Evolutionary conservation across 495 filamentous ascomycete genomes (phyloP), one percentile per base, ranked within the genome.

Genomic region (Xeromyces bisporus): DNA sequence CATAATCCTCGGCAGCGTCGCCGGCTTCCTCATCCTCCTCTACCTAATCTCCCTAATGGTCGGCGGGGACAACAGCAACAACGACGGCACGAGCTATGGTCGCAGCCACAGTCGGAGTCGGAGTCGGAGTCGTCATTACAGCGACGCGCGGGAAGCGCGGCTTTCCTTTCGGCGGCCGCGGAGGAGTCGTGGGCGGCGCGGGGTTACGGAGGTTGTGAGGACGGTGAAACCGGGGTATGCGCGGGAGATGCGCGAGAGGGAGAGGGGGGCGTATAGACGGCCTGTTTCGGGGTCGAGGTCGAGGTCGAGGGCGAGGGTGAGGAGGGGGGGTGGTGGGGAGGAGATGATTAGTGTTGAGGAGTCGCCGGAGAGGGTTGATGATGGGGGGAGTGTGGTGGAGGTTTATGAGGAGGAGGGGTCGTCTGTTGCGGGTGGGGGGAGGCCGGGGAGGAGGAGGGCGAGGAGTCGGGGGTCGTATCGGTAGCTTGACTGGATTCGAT

Each of bases 1-100:
- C 37, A 87, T 91, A 32, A 71, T 83, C 15, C 68, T 93, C 18
- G 85, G 85, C 40, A 66, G 69, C 28, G 74, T 92, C n/a, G 69
- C 59, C n/a, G 84, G 77, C 33, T 85, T 93, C 57, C 44, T 87
- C 10, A 60, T 93, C 2, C 33, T 86, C 18, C 60, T 89, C 21
- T 83, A 71, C 60, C 61, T 89, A 0, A 48, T 91, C 42, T 86
- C 78, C 53, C 67, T 67, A 14, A 71, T 67, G 34, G 53, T 82
- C 40, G 65, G 64, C 41, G 51, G 67, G n/a, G 62, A 65, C 2
- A 51, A 54, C 21, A 50, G 46, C 1, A 28, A 44, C 2, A 43
- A 45, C 6, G 44, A 50, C 16, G 38, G 39, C 9, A 43, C 44
- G 1, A 34, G 35, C 14, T 11, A n/a, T n/a, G n/a, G n/a, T n/a